Percentiles rank a stretch among this genome's conserved stretches.
These are phyloP conservation scores for Claviceps arundinis DNA, from an alignment of 2,329 filamentous ascomycete genomes.

Conservation along the genomic window DNA sequence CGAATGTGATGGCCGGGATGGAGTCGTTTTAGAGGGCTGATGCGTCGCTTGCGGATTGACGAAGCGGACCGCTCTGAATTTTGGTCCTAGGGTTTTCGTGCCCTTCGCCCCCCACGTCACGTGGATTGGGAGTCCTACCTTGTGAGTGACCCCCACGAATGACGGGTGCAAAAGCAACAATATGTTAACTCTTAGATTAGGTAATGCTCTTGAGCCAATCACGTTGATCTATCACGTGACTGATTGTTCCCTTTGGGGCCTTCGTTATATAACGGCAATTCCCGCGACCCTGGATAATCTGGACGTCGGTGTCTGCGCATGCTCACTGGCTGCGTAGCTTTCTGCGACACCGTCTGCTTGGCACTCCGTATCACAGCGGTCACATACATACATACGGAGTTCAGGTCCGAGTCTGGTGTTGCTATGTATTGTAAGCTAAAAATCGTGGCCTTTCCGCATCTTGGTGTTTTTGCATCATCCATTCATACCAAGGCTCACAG, in stretches of 20 bases:
- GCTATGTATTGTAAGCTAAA: too few relatives aligned
- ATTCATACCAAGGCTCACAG: too few relatives aligned
- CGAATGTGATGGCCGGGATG: constrained; percentile 27
- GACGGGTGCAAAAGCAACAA: neutral
- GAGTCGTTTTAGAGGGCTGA: constrained; percentile 20
- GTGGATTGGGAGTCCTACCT: constrained; percentile 8
- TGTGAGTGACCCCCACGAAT: neutral
- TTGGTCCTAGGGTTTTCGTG: constrained; percentile 27
- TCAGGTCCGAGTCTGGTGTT: too few relatives aligned
- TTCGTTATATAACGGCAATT: too few relatives aligned
- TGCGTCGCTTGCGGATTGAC: constrained; percentile 15
- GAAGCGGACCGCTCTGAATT: constrained; percentile 20
- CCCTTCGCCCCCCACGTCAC: constrained; percentile 24
- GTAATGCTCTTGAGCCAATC: too few relatives aligned
- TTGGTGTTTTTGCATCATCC: too few relatives aligned
- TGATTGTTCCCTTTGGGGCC: neutral
- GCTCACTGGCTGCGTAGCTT: neutral
- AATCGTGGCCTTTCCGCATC: neutral
- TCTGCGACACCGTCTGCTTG: neutral
- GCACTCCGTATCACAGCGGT: neutral
- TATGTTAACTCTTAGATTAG: neutral
- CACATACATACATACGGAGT: neutral
- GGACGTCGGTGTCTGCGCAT: too few relatives aligned
- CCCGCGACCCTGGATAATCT: too few relatives aligned
- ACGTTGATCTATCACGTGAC: neutral